Evolutionary conservation across 768 basidiomycete genomes (phyloP), one percentile per base, ranked within the genome.

Genomic region (Tylopilus intermedius): DNA sequence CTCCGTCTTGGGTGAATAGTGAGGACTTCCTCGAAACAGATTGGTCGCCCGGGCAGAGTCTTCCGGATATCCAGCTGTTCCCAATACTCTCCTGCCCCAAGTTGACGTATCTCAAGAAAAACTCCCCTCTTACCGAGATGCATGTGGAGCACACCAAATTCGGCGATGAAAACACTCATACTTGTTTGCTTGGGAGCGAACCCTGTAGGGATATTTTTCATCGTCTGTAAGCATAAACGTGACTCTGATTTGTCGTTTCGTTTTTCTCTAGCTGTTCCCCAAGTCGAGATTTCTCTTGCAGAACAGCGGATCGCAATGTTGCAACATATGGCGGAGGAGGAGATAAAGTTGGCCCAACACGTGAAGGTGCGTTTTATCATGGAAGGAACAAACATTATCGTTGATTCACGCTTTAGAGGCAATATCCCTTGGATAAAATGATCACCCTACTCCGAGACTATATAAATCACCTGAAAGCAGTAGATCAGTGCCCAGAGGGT

Each of bases 1-100:
- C 73, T 11, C 80, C 82, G 3, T 62, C 71, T 21, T 96, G 94
- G 94, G 74, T 85, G 57, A 83, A 94, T 63, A 61, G 72, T 29
- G 82, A 90, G 57, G 94, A 98, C 62, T 96, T 87, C 63, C 75
- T 88, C 43, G 92, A 96, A 64, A 76, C 82, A 0, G 83, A 87
- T 59, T 86, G 86, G 79, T 67, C 73, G 3, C 62, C 64, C 24
- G 72, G 85, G 0, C 63, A 73, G 7, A 74, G 62, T 8, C 63
- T 73, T 45, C 88, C 91, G 3, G 72, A 68, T 24, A 67, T 95
- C 2, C 83, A 89, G 53, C 66, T 94, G 15, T 71, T 91, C 8
- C 86, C 85, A 26, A 72, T 87, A 8, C 84, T 80, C n/a, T 78
- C 79, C 8, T 91, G 88, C 61, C 93, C 94, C 18, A 82, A 84